Evolutionary conservation across 116 monocot genomes (phyloP).

Genomic region (Zostera marina): DNA sequence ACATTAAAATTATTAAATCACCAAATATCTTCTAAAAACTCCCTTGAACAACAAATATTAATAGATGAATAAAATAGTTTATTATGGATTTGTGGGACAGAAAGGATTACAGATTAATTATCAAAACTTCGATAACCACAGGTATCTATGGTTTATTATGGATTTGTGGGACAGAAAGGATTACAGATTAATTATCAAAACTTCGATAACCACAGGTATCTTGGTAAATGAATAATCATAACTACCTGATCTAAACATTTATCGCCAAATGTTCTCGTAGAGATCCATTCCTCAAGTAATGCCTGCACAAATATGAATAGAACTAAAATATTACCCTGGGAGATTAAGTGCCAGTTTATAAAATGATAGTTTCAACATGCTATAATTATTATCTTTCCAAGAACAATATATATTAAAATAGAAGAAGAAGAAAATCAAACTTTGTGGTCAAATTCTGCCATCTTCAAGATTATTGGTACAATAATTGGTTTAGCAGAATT

Average conservation of each 20-base stretch:
- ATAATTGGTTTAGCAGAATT: slow-evolving; percentile 58
- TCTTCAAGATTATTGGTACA: slow-evolving; percentile 92
- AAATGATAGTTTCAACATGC: too few species aligned
- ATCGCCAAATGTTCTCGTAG: slow-evolving; percentile 68
- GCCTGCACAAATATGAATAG: slow-evolving; percentile 32
- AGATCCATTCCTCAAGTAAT: slow-evolving; percentile 94
- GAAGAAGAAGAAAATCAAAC: slow-evolving; percentile 14
- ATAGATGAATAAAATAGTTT: too few species aligned
- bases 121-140: too few species aligned
- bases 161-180: too few species aligned
- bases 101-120: too few species aligned
- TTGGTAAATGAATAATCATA: background rate
- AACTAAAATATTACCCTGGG: background rate
- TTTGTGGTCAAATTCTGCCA: slow-evolving; percentile 99
- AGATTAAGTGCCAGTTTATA: background rate
- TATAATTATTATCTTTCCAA: background rate
- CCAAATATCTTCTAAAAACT: background rate
- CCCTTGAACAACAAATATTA: background rate
- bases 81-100: too few species aligned
- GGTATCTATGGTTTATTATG: too few species aligned
- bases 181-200: too few species aligned
- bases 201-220: too few species aligned
- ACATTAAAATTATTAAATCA: background rate
- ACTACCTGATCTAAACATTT: slow-evolving; percentile 60
- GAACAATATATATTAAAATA: background rate